These are phyloP conservation scores for Ceratorhiza oryzae-sativae DNA, from an alignment of 1,284 basidiomycete species.

Conservation along the genomic window DNA sequence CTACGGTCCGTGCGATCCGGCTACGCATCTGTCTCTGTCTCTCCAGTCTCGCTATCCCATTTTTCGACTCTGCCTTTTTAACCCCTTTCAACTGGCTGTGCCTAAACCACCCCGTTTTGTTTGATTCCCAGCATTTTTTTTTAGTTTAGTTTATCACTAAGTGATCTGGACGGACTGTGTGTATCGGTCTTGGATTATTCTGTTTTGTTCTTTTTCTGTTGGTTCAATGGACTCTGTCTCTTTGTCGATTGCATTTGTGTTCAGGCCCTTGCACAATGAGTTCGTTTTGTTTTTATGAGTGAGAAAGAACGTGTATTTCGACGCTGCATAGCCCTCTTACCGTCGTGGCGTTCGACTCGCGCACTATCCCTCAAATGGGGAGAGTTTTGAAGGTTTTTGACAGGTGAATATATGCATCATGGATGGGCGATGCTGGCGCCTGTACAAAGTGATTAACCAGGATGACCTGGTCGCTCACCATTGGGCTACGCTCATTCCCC, in stretches of 20 bases:
- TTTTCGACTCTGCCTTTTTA: not conserved
- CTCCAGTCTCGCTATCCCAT: not conserved
- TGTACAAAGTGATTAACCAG: too few relatives aligned
- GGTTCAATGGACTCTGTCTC: not conserved
- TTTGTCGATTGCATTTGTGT: constrained; percentile 14
- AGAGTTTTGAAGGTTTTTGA: too few relatives aligned
- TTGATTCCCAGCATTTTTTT: constrained; percentile 5
- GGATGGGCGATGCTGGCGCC: too few relatives aligned
- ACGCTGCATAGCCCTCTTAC: too few relatives aligned
- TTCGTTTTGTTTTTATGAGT: constrained; percentile 14
- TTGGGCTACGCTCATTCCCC: too few relatives aligned
- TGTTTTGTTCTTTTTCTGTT: constrained; percentile 25
- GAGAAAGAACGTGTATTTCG: too few relatives aligned
- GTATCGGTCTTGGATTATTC: constrained; percentile 14
- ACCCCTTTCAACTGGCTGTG: not conserved
- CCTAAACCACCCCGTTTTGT: not conserved
- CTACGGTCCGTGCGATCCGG: not conserved
- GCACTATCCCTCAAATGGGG: too few relatives aligned
- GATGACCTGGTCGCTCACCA: too few relatives aligned
- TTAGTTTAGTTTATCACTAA: not conserved
- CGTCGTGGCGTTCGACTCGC: too few relatives aligned
- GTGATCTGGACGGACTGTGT: constrained; percentile 16
- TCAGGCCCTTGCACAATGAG: constrained; percentile 3
- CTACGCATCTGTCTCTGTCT: not conserved
- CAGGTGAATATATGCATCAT: too few relatives aligned